phyloP scores from a whole-genome alignment of 2,329 filamentous ascomycete genomes.

The Pleurostoma richardsiae region DNA sequence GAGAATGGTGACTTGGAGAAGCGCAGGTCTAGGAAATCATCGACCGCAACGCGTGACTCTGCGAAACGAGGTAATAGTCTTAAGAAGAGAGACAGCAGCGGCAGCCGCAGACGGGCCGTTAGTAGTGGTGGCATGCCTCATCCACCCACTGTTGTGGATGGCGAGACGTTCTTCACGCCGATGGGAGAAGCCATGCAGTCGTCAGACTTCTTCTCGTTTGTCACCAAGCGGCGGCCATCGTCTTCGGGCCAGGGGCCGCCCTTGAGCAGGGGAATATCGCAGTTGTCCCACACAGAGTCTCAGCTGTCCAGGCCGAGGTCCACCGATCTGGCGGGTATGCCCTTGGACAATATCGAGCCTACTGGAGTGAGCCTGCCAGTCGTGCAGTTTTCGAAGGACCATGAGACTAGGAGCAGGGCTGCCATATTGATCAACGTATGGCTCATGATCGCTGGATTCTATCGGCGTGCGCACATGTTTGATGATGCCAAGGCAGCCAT shows the following conservation, averaged over 20 bases:
- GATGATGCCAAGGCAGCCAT: constrained; percentile 78
- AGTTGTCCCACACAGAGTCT: constrained; percentile 38
- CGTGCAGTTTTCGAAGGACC: constrained; percentile 50
- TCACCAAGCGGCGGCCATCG: constrained; percentile 31
- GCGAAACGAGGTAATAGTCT: constrained; percentile 46
- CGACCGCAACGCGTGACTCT: constrained; percentile 36
- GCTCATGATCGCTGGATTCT: constrained; percentile 86
- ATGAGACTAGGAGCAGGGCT: constrained; percentile 42
- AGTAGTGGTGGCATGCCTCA: constrained; percentile 34
- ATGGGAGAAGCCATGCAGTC: constrained; percentile 31
- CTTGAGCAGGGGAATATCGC: constrained; percentile 26
- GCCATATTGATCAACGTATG: constrained; percentile 71
- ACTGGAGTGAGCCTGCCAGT: constrained; percentile 43
- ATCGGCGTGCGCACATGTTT: constrained; percentile 72
- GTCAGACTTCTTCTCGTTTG: constrained; percentile 37
- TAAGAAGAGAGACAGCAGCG: constrained; percentile 47
- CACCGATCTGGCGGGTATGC: constrained; percentile 31
- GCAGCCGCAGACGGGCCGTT: constrained; percentile 37
- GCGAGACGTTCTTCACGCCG: constrained; percentile 46
- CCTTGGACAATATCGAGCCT: constrained; percentile 34
- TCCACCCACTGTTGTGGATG: constrained; percentile 39
- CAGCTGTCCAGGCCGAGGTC: constrained; percentile 35
- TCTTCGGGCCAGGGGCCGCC: constrained; percentile 23
- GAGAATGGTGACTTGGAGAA: constrained; percentile 46
- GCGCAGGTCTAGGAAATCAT: constrained; percentile 25